These are phyloP conservation scores for Gastrodia elata DNA, from an alignment of 106 monocot genomes.

Conservation along the genomic window DNA sequence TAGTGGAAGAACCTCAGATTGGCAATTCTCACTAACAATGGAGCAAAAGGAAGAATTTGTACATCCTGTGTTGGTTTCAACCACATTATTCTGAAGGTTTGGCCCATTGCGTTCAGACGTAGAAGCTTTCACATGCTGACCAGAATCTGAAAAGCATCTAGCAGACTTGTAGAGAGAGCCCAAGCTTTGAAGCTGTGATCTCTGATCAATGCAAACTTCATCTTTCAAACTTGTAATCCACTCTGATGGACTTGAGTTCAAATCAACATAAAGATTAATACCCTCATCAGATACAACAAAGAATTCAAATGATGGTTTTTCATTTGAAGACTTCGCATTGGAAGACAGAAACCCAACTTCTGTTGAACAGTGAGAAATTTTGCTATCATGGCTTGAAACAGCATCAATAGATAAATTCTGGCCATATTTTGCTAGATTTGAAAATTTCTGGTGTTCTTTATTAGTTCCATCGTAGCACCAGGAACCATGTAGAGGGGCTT, in stretches of 20 bases:
- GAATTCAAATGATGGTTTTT: slow-evolving; percentile 53
- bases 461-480: slow-evolving; percentile 1
- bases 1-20: slow-evolving; percentile 1
- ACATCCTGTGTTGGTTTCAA: background rate
- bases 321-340: slow-evolving; percentile 14
- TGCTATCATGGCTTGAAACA: slow-evolving; percentile 4
- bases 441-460: slow-evolving; percentile 5
- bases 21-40: slow-evolving; percentile 2
- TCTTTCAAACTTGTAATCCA: slow-evolving; percentile 67
- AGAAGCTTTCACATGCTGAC: background rate
- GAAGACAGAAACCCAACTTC: slow-evolving; percentile 16
- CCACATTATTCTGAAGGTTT: background rate
- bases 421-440: slow-evolving; percentile 1
- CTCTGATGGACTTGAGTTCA: slow-evolving; percentile 43
- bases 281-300: slow-evolving; percentile 72
- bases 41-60: slow-evolving; percentile 1
- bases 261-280: slow-evolving; percentile 69
- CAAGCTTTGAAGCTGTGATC: slow-evolving; percentile 9
- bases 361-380: slow-evolving; percentile 13
- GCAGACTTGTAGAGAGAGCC: background rate
- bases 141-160: background rate
- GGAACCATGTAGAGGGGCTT: background rate
- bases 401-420: slow-evolving; percentile 6
- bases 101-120: background rate
- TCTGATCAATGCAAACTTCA: slow-evolving; percentile 28